These are phyloP conservation scores for Hypoxylon cercidicola DNA, from an alignment of 495 filamentous ascomycete genomes.

Conservation along the genomic window DNA sequence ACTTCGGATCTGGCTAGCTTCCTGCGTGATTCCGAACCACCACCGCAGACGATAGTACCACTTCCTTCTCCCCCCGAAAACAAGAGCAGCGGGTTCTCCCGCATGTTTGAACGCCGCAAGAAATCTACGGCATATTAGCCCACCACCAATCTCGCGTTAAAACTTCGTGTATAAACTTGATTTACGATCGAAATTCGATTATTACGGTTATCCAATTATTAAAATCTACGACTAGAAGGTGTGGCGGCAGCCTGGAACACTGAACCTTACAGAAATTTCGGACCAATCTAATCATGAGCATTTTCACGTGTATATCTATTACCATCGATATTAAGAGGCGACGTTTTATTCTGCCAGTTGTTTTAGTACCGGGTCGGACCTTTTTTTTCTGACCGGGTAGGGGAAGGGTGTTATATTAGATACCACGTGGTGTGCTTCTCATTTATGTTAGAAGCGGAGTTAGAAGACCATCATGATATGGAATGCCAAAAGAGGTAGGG, in stretches of 20 bases:
- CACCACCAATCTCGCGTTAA: background rate
- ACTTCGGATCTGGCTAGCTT: conserved; percentile 85
- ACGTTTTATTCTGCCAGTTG: background rate
- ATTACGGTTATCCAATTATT: background rate
- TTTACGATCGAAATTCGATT: conserved; percentile 17
- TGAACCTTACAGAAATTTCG: conserved; percentile 4
- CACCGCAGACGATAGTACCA: conserved; percentile 47
- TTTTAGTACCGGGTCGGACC: background rate
- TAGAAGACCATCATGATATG: no score
- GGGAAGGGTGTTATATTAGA: conserved; percentile 14
- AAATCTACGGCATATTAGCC: conserved; percentile 43
- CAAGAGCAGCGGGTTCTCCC: conserved; percentile 43
- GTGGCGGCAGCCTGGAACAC: conserved; percentile 7
- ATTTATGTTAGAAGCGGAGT: conserved; percentile 1
- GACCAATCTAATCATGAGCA: conserved; percentile 18
- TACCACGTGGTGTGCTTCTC: conserved; percentile 23
- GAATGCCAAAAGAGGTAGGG: background rate
- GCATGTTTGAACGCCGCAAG: conserved; percentile 49
- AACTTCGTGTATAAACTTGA: conserved; percentile 35
- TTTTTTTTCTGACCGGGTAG: background rate
- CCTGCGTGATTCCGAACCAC: conserved; percentile 79
- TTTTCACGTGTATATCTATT: conserved; percentile 16
- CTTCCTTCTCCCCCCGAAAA: conserved; percentile 30
- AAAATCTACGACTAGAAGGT: conserved; percentile 14
- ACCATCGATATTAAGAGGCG: conserved; percentile 12